These are phyloP conservation scores for Trichoderma harzianum DNA, from an alignment of 2,329 filamentous ascomycete genomes.

Conservation along the genomic window DNA sequence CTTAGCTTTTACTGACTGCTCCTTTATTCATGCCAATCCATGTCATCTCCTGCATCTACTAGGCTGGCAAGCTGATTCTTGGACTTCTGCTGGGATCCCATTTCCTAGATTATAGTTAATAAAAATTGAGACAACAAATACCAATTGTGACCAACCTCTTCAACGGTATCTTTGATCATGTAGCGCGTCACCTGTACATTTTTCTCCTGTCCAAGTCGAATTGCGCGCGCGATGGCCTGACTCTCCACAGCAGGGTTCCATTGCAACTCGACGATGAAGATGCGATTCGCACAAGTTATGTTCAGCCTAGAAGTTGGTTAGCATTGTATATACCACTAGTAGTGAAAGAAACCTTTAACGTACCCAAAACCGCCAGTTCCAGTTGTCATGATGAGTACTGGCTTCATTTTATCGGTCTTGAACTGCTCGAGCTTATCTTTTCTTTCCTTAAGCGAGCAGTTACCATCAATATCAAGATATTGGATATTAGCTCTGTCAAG, in stretches of 20 bases:
- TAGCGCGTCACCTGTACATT: constrained; percentile 46
- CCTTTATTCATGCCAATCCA: neutral
- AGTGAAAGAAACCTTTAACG: neutral
- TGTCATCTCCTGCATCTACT: neutral
- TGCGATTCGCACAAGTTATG: constrained; percentile 44
- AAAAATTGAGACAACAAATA: no score
- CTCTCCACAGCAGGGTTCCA: constrained; percentile 54
- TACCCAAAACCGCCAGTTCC: constrained; percentile 51
- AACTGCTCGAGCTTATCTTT: constrained; percentile 39
- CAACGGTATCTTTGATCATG: constrained; percentile 40
- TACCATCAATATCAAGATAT: constrained; percentile 44
- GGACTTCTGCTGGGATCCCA: neutral
- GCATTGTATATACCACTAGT: neutral
- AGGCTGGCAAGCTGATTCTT: neutral
- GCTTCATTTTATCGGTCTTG: constrained; percentile 19
- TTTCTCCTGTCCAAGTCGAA: constrained; percentile 44
- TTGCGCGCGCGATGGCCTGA: constrained; percentile 48
- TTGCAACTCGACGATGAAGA: constrained; percentile 52
- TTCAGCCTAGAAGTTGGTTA: constrained; percentile 38
- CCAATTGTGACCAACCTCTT: constrained; percentile 35
- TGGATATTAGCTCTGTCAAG: constrained; percentile 28
- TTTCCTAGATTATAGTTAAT: neutral
- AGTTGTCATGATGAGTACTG: constrained; percentile 44
- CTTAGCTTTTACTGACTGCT: accelerated
- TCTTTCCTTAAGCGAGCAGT: constrained; percentile 34